A percentile compares a stretch with the other conserved stretches of the same genome.
These are phyloP conservation scores for Linaria vulgaris DNA, from an alignment of 257 asterid species.

Conservation along the genomic window DNA sequence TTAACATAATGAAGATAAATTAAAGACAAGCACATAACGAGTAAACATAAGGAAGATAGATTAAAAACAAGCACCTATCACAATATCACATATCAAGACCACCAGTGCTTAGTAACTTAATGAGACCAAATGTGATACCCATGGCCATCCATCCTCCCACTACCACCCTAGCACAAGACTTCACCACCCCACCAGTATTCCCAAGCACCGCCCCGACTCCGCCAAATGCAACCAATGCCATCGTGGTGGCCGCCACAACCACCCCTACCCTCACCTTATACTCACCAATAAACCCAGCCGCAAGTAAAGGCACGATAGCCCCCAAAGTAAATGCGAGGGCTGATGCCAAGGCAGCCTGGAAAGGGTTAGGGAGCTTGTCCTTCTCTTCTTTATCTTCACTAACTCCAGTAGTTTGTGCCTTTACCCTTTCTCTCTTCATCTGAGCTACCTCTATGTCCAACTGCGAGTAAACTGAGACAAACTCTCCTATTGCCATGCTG, in stretches of 20 bases:
- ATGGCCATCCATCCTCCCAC: conserved; percentile 90
- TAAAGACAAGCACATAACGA: too few relatives aligned
- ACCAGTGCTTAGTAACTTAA: conserved; percentile 66
- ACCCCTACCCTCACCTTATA: conserved; percentile 60
- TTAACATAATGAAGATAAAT: too few relatives aligned
- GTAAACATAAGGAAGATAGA: too few relatives aligned
- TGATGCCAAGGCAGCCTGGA: conserved; percentile 81
- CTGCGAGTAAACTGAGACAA: conserved; percentile 76
- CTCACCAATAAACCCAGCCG: conserved; percentile 65
- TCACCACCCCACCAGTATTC: conserved; percentile 53
- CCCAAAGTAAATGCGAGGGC: conserved; percentile 68
- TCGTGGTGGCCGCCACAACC: conserved; percentile 57
- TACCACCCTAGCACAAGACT: conserved; percentile 61
- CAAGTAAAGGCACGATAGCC: conserved; percentile 75
- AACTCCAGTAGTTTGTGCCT: conserved; percentile 17
- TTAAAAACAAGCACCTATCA: too few relatives aligned
- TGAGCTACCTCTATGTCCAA: conserved; percentile 75
- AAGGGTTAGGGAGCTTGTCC: conserved; percentile 60
- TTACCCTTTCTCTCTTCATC: conserved; percentile 41
- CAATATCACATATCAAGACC: conserved; percentile 29
- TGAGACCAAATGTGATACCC: conserved; percentile 76
- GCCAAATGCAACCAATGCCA: conserved; percentile 66
- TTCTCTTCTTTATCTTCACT: conserved; percentile 11
- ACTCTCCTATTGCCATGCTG: conserved; percentile 90
- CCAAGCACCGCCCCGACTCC: conserved; percentile 74